A percentile compares a stretch with the other conserved stretches of the same genome.
These are phyloP conservation scores for Puccinia polysora DNA, from an alignment of 1,284 basidiomycete genomes.

Conservation along the genomic window DNA sequence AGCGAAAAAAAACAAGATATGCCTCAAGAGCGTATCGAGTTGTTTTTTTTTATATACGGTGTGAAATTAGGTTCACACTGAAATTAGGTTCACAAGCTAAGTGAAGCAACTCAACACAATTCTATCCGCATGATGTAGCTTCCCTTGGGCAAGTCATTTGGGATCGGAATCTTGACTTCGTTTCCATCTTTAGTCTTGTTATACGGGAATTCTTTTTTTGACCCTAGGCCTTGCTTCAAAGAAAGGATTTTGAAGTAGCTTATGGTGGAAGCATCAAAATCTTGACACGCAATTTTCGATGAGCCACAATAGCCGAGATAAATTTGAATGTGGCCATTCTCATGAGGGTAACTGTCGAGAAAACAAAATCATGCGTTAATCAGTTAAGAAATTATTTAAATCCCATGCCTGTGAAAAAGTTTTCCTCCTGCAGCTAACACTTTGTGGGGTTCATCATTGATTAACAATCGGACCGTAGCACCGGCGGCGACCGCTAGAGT, in stretches of 20 bases:
- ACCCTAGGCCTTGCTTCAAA: slow-evolving; percentile 9
- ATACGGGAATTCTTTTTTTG: slow-evolving; percentile 19
- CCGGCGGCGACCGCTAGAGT: slow-evolving; percentile 37
- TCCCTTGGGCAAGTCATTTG: slow-evolving; percentile 18
- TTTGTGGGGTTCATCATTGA: slow-evolving; percentile 24
- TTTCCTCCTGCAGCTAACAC: background rate
- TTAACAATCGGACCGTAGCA: slow-evolving; percentile 18
- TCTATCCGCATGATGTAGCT: slow-evolving; percentile 39
- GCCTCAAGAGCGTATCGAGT: too few relatives aligned
- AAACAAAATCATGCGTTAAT: too few relatives aligned
- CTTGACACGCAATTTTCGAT: slow-evolving; percentile 20
- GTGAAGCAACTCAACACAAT: slow-evolving; percentile 22
- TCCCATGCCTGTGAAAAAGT: too few relatives aligned
- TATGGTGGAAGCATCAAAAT: slow-evolving; percentile 33
- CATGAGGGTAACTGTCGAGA: slow-evolving; percentile 19
- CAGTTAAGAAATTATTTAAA: background rate
- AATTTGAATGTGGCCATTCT: slow-evolving; percentile 34
- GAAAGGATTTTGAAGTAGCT: slow-evolving; percentile 40
- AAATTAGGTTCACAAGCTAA: background rate
- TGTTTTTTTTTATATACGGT: too few relatives aligned
- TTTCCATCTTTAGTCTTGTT: slow-evolving; percentile 30
- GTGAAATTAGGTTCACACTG: background rate
- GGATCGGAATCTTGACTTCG: slow-evolving; percentile 27
- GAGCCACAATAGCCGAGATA: slow-evolving; percentile 38
- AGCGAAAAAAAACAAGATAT: too few relatives aligned